Evolutionary conservation across 2,329 filamentous ascomycete species (phyloP).

Genomic region (Ophiostoma australiae): DNA sequence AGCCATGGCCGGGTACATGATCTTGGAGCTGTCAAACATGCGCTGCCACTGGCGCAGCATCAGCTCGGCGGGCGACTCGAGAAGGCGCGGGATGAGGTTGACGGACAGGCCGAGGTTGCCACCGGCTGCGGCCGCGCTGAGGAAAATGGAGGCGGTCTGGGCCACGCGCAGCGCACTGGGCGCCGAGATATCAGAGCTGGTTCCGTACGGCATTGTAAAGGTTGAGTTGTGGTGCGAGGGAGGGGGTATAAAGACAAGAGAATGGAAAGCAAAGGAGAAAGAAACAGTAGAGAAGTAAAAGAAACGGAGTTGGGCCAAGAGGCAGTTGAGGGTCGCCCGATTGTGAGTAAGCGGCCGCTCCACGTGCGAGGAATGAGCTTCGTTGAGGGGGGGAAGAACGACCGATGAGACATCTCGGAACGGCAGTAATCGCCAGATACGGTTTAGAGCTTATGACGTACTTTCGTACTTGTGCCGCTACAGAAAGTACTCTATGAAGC

Average conservation of each 20-base stretch:
- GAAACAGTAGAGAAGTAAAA: background rate
- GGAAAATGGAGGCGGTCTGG: conserved; percentile 48
- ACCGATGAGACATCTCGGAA: background rate
- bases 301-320: background rate
- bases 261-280: background rate
- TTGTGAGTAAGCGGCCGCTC: conserved; percentile 1
- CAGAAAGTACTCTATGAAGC: background rate
- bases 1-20: conserved; percentile 38
- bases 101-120: conserved; percentile 39
- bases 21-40: conserved; percentile 39
- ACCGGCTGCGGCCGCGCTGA: conserved; percentile 43
- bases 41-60: conserved; percentile 52
- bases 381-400: background rate
- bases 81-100: conserved; percentile 47
- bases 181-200: background rate
- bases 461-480: background rate
- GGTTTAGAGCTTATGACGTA: background rate
- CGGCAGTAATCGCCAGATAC: background rate
- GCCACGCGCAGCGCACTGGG: conserved; percentile 35
- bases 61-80: conserved; percentile 51
- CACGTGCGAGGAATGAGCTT: background rate
- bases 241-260: background rate
- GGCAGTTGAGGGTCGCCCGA: background rate
- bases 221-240: background rate
- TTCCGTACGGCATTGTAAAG: background rate